Percentiles rank a stretch among this genome's conserved stretches.
Evolutionary conservation across 257 asterid species (phyloP).

Genomic region (Rhazya stricta): DNA sequence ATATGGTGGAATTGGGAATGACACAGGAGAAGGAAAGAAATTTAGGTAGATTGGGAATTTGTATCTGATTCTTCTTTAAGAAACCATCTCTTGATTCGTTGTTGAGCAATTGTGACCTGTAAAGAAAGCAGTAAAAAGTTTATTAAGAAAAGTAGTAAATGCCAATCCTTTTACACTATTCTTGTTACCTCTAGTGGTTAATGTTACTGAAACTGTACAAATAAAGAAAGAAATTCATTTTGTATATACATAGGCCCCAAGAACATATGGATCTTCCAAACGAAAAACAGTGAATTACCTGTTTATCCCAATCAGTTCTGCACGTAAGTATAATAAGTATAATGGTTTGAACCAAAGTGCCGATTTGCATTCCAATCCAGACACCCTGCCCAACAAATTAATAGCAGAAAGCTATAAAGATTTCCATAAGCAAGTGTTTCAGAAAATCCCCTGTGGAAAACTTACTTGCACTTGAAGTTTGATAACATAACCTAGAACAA

Average conservation of each 20-base stretch:
- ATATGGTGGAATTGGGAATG: no score
- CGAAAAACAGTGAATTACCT: constrained; percentile 16
- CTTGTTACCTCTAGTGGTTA: no score
- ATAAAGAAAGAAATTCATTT: neutral
- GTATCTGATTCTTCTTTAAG: constrained; percentile 19
- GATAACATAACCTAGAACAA: constrained; percentile 24
- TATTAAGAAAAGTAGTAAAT: no score
- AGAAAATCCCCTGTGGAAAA: neutral
- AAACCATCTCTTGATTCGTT: constrained; percentile 34
- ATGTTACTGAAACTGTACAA: neutral
- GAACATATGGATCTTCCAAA: neutral
- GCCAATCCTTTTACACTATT: no score
- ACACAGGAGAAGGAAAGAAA: no score
- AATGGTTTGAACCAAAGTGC: constrained; percentile 36
- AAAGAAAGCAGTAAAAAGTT: neutral
- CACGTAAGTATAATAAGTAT: constrained; percentile 36
- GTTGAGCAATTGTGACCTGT: constrained; percentile 32
- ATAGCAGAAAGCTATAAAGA: neutral
- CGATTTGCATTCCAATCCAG: constrained; percentile 50
- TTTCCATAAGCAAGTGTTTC: no score
- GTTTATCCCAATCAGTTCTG: constrained; percentile 47
- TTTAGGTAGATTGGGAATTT: constrained; percentile 3
- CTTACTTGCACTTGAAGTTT: constrained; percentile 3
- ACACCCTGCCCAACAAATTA: constrained; percentile 34
- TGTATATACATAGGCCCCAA: neutral